Conservation (phyloP, 2,329 filamentous ascomycete species). For the Byssothecium circinans region DNA sequence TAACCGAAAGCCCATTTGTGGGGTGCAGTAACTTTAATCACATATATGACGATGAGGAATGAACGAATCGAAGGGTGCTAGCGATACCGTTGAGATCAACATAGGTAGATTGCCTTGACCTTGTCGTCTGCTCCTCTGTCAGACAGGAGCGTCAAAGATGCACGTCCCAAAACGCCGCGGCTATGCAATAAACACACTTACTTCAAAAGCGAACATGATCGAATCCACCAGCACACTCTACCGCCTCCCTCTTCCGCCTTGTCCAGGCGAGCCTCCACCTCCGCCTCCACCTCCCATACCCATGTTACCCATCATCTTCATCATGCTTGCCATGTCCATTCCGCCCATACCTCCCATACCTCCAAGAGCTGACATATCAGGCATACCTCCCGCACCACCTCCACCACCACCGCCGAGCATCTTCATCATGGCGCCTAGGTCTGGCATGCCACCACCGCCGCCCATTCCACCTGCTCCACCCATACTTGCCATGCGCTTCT, state of each 20-base stretch:
- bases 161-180: constrained; percentile 26
- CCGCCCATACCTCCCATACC: constrained; percentile 62
- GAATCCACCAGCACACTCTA: constrained; percentile 6
- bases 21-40: constrained; percentile 1
- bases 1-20: constrained; percentile 4
- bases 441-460: constrained; percentile 68
- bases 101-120: background rate
- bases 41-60: too few relatives aligned
- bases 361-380: constrained; percentile 61
- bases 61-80: too few relatives aligned
- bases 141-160: background rate
- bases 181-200: constrained; percentile 27
- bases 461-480: constrained; percentile 69
- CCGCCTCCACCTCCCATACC: constrained; percentile 18
- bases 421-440: constrained; percentile 86
- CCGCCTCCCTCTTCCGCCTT: constrained; percentile 25
- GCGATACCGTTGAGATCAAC: background rate
- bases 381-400: constrained; percentile 63
- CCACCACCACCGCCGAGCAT: constrained; percentile 75
- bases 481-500: constrained; percentile 92
- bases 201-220: background rate
- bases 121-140: background rate
- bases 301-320: constrained; percentile 42
- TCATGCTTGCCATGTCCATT: constrained; percentile 55
- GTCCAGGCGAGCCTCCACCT: constrained; percentile 19